Evolutionary conservation across 257 asterid genomes (phyloP).

Genomic region (Solanum chilense): DNA sequence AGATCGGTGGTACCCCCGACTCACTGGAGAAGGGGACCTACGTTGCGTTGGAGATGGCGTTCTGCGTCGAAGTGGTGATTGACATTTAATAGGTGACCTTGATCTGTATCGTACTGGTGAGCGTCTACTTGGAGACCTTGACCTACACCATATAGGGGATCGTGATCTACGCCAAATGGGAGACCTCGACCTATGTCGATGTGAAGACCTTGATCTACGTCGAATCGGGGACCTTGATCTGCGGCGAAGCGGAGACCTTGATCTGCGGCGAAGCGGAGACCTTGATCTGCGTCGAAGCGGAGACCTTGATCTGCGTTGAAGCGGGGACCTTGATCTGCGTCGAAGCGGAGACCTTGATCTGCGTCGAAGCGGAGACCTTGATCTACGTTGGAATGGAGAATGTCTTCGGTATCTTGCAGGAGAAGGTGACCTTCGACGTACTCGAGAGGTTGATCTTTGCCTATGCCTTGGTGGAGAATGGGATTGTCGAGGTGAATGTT

Average conservation of each 20-base stretch:
- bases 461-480: slow-evolving; percentile 53
- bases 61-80: slow-evolving; percentile 24
- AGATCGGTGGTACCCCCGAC: slow-evolving; percentile 40
- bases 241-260: slow-evolving; percentile 23
- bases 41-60: slow-evolving; percentile 32
- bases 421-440: slow-evolving; percentile 59
- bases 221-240: slow-evolving; percentile 23
- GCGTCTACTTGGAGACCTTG: slow-evolving; percentile 22
- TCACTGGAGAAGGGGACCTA: slow-evolving; percentile 35
- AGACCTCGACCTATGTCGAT: slow-evolving; percentile 24
- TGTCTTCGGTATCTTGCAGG: slow-evolving; percentile 39
- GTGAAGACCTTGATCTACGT: slow-evolving; percentile 33
- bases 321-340: slow-evolving; percentile 24
- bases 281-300: slow-evolving; percentile 15
- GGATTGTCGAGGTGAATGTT: slow-evolving; percentile 37
- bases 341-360: slow-evolving; percentile 17
- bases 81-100: slow-evolving; percentile 19
- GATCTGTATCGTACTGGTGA: slow-evolving; percentile 16
- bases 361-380: background rate
- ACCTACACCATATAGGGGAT: slow-evolving; percentile 34
- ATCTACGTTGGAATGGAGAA: slow-evolving; percentile 43
- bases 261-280: slow-evolving; percentile 21
- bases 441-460: slow-evolving; percentile 35
- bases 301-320: slow-evolving; percentile 28
- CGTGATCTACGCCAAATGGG: slow-evolving; percentile 20